Evolutionary conservation across 2,329 filamentous ascomycete genomes (phyloP).

Genomic region (Phoma sp.): DNA sequence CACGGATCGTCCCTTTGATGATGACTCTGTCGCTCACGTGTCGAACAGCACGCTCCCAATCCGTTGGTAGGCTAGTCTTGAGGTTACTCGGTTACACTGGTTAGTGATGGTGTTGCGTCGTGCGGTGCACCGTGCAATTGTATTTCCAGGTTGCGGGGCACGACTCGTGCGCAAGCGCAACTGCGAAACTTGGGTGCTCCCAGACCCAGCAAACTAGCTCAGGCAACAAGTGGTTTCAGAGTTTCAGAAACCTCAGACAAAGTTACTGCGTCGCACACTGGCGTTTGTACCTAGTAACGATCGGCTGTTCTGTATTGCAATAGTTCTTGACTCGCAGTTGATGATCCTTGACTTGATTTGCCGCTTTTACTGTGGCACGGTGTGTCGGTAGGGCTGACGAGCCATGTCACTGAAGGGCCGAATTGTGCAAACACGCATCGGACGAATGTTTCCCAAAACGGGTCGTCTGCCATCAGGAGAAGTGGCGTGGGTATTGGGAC

Average conservation of each 20-base stretch:
- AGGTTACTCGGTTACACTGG: neutral
- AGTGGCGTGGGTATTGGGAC: neutral
- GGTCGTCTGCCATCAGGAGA: neutral
- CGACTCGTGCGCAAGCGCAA: constrained; percentile 2
- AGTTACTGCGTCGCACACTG: neutral
- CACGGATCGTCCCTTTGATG: neutral
- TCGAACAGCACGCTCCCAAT: neutral
- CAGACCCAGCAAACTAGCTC: constrained; percentile 3
- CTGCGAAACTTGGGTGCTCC: constrained; percentile 4
- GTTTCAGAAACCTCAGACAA: neutral
- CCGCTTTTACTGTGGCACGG: neutral
- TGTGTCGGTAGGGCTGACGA: constrained; percentile 6
- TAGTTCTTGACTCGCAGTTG: too few relatives aligned
- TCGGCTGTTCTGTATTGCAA: neutral
- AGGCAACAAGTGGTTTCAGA: constrained; percentile 3
- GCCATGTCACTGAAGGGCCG: constrained; percentile 7
- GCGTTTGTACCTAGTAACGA: neutral
- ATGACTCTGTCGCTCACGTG: constrained; percentile 1
- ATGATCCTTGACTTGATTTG: neutral
- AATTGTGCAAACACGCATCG: constrained; percentile 6
- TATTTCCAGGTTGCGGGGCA: constrained; percentile 6
- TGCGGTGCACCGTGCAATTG: constrained; percentile 4
- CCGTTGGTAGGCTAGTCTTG: constrained; percentile 6
- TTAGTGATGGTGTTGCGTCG: neutral
- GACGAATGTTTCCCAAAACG: constrained; percentile 1